Conservation (phyloP, 2,329 filamentous ascomycete species). For the Nemania serpens region DNA sequence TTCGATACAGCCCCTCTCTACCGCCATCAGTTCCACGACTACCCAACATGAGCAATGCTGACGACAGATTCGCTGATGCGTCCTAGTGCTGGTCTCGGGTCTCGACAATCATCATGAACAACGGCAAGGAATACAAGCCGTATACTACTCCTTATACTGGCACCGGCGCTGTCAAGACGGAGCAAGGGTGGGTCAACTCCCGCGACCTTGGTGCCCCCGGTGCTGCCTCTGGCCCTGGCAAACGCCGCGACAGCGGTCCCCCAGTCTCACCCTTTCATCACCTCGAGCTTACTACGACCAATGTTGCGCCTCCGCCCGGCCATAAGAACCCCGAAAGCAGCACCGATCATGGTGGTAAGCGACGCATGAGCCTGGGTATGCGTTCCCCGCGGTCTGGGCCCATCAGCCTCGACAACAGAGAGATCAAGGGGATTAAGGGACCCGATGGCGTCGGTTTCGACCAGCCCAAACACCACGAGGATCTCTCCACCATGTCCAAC, state of each 20-base stretch:
- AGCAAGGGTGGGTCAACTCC: constrained; percentile 29
- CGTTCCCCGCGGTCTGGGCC: constrained; percentile 44
- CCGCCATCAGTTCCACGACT: too few relatives aligned
- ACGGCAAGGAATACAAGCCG: constrained; percentile 30
- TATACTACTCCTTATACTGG: constrained; percentile 39
- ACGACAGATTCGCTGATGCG: too few relatives aligned
- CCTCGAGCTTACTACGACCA: constrained; percentile 18
- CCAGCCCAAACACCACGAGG: constrained; percentile 20
- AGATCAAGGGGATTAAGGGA: constrained; percentile 50
- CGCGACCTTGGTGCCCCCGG: constrained; percentile 27
- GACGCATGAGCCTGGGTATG: constrained; percentile 5
- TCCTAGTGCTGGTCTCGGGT: background rate
- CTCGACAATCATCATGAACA: constrained; percentile 10
- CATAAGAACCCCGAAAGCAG: background rate
- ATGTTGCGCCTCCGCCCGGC: constrained; percentile 10
- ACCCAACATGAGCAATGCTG: too few relatives aligned
- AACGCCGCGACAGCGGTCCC: constrained; percentile 19
- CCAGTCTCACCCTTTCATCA: constrained; percentile 25
- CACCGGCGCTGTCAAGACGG: constrained; percentile 30
- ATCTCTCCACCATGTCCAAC: constrained; percentile 23
- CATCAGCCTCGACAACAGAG: constrained; percentile 47
- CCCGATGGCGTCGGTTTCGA: constrained; percentile 25
- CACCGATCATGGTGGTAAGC: background rate
- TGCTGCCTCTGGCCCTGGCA: constrained; percentile 23
- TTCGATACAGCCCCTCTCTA: too few relatives aligned